phyloP scores from a whole-genome alignment of 306 rosid genomes.

The Cajanus cajan region DNA sequence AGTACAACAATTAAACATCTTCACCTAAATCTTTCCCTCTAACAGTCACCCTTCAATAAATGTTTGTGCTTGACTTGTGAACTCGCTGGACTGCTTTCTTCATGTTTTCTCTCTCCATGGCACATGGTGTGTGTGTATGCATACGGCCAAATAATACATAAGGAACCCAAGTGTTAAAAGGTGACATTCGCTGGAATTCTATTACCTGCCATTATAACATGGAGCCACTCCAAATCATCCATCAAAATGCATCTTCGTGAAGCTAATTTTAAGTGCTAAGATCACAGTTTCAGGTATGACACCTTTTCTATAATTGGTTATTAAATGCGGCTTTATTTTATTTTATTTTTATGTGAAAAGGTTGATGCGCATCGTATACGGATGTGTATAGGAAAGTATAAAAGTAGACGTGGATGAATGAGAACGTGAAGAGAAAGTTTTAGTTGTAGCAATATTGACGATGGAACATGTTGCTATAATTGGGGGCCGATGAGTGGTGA shows the following conservation, averaged over 20 bases:
- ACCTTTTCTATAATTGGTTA: background rate
- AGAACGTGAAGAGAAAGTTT: background rate
- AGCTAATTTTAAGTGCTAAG: too few relatives aligned
- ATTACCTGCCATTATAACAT: background rate
- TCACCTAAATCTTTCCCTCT: slow-evolving; percentile 39
- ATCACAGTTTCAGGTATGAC: background rate
- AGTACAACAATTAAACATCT: slow-evolving; percentile 5
- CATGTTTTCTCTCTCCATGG: background rate
- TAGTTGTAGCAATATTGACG: background rate
- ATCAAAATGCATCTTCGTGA: background rate
- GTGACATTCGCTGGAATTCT: background rate
- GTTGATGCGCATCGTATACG: background rate
- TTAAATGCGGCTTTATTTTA: background rate
- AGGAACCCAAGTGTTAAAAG: background rate
- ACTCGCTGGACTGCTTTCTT: background rate
- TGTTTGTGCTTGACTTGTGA: slow-evolving; percentile 29
- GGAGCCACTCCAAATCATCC: background rate
- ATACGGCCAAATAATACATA: background rate
- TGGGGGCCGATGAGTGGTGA: background rate
- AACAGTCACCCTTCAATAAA: background rate
- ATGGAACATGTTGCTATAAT: slow-evolving; percentile 1
- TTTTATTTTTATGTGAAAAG: background rate
- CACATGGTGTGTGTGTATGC: background rate
- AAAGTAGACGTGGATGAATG: background rate
- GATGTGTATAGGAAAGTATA: background rate